Evolutionary conservation across 176 grass and related monocot genomes (phyloP), one percentile per base, ranked within the genome.

Genomic region (Leersia perrieri): DNA sequence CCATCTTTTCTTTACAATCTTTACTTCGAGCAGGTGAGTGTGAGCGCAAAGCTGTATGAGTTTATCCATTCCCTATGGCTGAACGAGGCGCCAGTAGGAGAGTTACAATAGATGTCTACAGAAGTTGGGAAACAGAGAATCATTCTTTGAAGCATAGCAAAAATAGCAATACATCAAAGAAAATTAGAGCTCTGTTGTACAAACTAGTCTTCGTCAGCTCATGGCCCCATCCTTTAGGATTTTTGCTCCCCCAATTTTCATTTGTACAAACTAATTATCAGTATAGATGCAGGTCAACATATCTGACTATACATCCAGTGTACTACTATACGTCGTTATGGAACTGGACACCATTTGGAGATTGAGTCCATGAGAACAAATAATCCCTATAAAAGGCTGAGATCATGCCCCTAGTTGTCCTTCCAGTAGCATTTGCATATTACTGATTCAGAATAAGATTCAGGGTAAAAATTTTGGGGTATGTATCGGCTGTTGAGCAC

Each of bases 11-110:
- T 33, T 49, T 27, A 42, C 30, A 61, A 79, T 70, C 28, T 26
- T 72, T 39, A 35, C 49, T 75, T 82, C 57, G 75, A 69, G 51
- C 91, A 97, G 91, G 94, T 97, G 31, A 97, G 91, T 47, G 94
- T 92, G 67, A 97, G 94, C 45, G 87, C 63, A 63, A 92, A 92
- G 49, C 77, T 97, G n/a, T 97, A 97, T 35, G 91, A 94, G 69
- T 97, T 97, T 82, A 97, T 97, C 34, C 94, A 97, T 83, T 90
- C 45, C 66, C 87, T 97, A 58, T 97, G 94, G 94, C 82, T 97
- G 35, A 94, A 90, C 13, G 94, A 97, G 63, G 94, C 94, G 13
- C 94, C 91, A 3, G 94, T 97, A 70, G 87, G 94, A 66, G 94
- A 97, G 77, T 71, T 97, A 42, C 87, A 92, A 40, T 97, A 88